Conservation (phyloP, 2,329 filamentous ascomycete species). For the Phyllosticta paracitricarpa region DNA sequence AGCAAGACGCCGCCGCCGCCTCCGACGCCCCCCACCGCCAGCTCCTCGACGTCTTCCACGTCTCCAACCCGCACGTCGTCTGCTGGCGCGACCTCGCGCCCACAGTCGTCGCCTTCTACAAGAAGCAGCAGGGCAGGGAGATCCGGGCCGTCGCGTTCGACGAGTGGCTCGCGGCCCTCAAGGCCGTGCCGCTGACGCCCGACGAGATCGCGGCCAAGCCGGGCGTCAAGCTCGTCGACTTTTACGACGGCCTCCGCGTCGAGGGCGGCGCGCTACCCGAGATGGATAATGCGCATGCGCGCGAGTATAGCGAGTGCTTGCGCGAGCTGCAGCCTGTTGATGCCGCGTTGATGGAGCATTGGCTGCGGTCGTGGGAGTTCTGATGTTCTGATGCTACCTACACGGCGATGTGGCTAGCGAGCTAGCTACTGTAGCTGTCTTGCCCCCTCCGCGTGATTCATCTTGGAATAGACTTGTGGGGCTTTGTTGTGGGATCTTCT, state of each 20-base stretch:
- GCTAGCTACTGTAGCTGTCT: too few species aligned
- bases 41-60: constrained; percentile 7
- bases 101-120: not conserved
- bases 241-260: constrained; percentile 9
- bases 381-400: not conserved
- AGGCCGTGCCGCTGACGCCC: constrained; percentile 3
- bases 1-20: not conserved
- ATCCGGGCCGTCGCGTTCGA: not conserved
- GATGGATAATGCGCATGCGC: constrained; percentile 1
- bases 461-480: too few species aligned
- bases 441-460: too few species aligned
- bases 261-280: constrained; percentile 4
- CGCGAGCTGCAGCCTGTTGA: constrained; percentile 4
- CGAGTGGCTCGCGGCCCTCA: constrained; percentile 10
- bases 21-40: too few species aligned
- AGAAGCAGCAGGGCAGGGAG: not conserved
- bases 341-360: constrained; percentile 3
- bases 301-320: not conserved
- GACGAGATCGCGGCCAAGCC: constrained; percentile 10
- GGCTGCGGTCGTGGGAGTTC: constrained; percentile 8
- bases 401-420: too few species aligned
- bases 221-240: constrained; percentile 13
- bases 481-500: too few species aligned
- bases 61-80: constrained; percentile 9
- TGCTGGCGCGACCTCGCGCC: constrained; percentile 10